These are phyloP conservation scores for Cucurbita pepo DNA, from an alignment of 306 rosid species.

Conservation along the genomic window DNA sequence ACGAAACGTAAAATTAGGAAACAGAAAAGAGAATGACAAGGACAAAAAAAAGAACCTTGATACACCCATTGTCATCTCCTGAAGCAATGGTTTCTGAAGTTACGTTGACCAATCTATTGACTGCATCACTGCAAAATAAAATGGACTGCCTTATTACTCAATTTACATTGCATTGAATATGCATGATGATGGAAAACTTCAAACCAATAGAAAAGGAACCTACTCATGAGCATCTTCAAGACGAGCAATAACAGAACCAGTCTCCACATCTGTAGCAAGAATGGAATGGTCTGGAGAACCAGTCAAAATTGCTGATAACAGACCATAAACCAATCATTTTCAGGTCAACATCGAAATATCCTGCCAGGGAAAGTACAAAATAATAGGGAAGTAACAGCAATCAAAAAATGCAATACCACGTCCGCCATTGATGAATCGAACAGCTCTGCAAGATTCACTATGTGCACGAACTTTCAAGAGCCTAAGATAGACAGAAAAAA, in stretches of 20 bases:
- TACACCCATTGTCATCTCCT: constrained; percentile 74
- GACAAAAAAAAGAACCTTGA: constrained; percentile 40
- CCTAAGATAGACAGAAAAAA: constrained; percentile 15
- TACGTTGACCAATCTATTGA: constrained; percentile 65
- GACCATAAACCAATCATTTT: constrained; percentile 5
- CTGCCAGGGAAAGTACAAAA: background rate
- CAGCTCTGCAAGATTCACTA: constrained; percentile 71
- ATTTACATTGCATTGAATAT: background rate
- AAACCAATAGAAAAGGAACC: background rate
- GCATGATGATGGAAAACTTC: background rate
- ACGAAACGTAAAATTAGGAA: background rate
- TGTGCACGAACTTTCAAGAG: constrained; percentile 63
- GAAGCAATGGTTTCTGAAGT: constrained; percentile 63
- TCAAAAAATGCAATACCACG: constrained; percentile 28
- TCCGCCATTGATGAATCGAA: constrained; percentile 57
- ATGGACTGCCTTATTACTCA: background rate
- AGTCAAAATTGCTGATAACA: constrained; percentile 48
- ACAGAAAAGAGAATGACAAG: background rate
- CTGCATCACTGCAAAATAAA: constrained; percentile 36
- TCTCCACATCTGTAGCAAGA: constrained; percentile 73
- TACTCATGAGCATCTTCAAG: constrained; percentile 68
- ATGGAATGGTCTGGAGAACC: constrained; percentile 77
- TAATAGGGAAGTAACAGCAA: background rate
- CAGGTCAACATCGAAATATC: background rate
- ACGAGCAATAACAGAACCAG: constrained; percentile 63